Evolutionary conservation across 257 asterid genomes (phyloP), one percentile per base, ranked within the genome.

Genomic region (Solanum clarkiae): DNA sequence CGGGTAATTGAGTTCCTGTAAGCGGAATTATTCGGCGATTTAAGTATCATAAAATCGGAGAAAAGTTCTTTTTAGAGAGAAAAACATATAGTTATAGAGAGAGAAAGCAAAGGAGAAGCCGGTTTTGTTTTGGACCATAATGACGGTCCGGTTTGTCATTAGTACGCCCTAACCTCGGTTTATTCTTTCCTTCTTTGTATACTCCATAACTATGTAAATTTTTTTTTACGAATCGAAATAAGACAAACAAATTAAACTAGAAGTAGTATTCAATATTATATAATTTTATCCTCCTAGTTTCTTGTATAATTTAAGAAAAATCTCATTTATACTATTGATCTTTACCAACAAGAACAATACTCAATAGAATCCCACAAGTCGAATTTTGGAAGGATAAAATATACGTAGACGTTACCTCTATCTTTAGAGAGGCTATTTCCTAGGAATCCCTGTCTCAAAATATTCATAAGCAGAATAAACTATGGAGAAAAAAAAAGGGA

Each of bases 1-100:
- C 94, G 95, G 93, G 94, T 90, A 90, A 92, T 89, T 88, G 91
- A 89, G 84, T 72, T 85, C 87, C 87, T 71, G 89, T 32, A 62
- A 22, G 69, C 36, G 83, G 81, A 11, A 59, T 54, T 16, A 71
- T 20, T 32, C 22, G 86, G 17, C 62, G 88, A 29, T 29, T 66
- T 86, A 81, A 56, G 84, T 74, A 74, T 75, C 44, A 75, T 47
- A 47, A 75, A 47, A 17, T 49, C 80, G 85, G 85, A 89, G 80
- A 90, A 7, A 87, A 85, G 84, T 13, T 32, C 56, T 56, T 12
- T 59, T 80, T 86, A 86, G 92, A 89, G 92, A 91, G 89, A 93
- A 91, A 87, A 85, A 80, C 79, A 75, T 85, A 20, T 18, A 70
- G 80, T 40, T 70, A 5, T 70, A 42, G 53, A 40, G 54, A 85